Percentiles rank a stretch among this genome's conserved stretches.
These are phyloP conservation scores for Panus rudis DNA, from an alignment of 768 basidiomycete genomes.

Conservation along the genomic window DNA sequence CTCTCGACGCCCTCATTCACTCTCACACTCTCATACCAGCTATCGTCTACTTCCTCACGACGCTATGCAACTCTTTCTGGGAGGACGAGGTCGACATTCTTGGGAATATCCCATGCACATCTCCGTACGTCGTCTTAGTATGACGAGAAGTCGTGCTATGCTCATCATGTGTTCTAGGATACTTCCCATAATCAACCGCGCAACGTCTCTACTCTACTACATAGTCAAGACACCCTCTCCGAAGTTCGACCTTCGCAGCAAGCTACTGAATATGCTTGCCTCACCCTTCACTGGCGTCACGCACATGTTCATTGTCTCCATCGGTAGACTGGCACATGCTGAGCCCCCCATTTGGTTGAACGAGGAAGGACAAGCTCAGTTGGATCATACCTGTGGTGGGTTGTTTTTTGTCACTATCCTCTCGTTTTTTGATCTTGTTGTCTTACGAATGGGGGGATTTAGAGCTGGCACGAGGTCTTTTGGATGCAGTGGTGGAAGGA, in stretches of 20 bases:
- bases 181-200: slow-evolving; percentile 43
- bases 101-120: slow-evolving; percentile 25
- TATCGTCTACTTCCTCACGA: slow-evolving; percentile 47
- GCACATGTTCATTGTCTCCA: slow-evolving; percentile 69
- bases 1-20: slow-evolving; percentile 30
- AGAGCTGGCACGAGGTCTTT: slow-evolving; percentile 23
- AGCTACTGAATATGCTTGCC: slow-evolving; percentile 47
- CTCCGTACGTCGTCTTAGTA: not conserved
- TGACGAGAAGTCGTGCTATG: too few relatives aligned
- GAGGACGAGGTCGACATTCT: slow-evolving; percentile 48
- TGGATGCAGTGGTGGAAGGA: slow-evolving; percentile 25
- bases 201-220: slow-evolving; percentile 55
- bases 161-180: slow-evolving; percentile 29
- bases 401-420: not conserved
- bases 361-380: slow-evolving; percentile 7
- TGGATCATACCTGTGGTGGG: slow-evolving; percentile 22
- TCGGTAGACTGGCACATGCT: slow-evolving; percentile 69
- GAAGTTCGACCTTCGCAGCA: slow-evolving; percentile 45
- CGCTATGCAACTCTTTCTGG: slow-evolving; percentile 54
- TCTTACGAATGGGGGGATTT: not conserved
- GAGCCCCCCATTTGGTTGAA: slow-evolving; percentile 19
- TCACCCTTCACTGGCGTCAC: slow-evolving; percentile 54
- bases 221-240: slow-evolving; percentile 45
- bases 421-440: not conserved
- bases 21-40: slow-evolving; percentile 60